Conservation (phyloP, 306 rosid genomes). For the Cercis canadensis region DNA sequence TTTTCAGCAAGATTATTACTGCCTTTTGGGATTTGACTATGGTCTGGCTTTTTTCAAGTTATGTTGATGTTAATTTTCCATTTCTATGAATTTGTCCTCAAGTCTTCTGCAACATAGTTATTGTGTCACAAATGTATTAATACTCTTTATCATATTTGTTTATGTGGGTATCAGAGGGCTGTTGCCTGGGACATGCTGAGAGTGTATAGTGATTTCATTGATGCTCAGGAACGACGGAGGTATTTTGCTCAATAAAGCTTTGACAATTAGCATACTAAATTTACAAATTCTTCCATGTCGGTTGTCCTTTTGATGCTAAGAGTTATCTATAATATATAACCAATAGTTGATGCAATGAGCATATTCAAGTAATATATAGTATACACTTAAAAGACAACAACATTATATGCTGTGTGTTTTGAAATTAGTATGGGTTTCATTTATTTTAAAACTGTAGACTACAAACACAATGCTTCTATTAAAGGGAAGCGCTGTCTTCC, state of each 20-base stretch:
- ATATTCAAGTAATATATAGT: not conserved
- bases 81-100: constrained; percentile 23
- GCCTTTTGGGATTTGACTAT: constrained; percentile 2
- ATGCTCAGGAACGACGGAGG: constrained; percentile 93
- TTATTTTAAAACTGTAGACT: too few species aligned
- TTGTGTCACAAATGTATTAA: constrained; percentile 24
- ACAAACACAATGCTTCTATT: too few species aligned
- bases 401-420: not conserved
- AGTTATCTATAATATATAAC: not conserved
- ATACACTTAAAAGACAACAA: not conserved
- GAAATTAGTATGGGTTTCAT: too few species aligned
- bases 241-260: constrained; percentile 36
- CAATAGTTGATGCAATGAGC: constrained; percentile 10
- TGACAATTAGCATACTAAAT: constrained; percentile 24
- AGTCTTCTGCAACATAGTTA: constrained; percentile 2
- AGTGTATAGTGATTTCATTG: constrained; percentile 75
- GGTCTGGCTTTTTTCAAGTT: constrained; percentile 7
- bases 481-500: too few species aligned
- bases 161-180: constrained; percentile 64
- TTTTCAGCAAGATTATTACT: constrained; percentile 6
- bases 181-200: constrained; percentile 97
- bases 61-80: constrained; percentile 9
- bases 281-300: constrained; percentile 11
- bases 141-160: constrained; percentile 26
- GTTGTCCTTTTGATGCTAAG: constrained; percentile 22